A percentile compares a stretch with the other conserved stretches of the same genome.
These are phyloP conservation scores for Basidioascus undulatus DNA, from an alignment of 768 basidiomycete species.

Conservation along the genomic window DNA sequence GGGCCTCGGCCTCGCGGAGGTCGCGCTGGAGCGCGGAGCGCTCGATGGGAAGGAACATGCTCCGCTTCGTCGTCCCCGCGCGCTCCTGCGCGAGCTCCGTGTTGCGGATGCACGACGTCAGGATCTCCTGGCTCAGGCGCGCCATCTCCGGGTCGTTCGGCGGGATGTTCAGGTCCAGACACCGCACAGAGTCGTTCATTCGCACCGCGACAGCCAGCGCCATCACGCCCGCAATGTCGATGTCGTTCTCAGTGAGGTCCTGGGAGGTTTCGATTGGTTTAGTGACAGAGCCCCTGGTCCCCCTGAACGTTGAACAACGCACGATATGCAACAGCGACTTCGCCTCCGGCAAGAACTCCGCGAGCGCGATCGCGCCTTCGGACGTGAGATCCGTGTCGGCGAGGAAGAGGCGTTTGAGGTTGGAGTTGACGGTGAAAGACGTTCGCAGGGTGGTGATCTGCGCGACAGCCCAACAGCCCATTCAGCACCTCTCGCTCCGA, in stretches of 20 bases:
- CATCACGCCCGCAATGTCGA: constrained; percentile 80
- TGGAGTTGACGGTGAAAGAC: constrained; percentile 73
- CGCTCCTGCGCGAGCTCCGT: constrained; percentile 44
- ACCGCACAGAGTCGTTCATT: constrained; percentile 58
- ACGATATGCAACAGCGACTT: constrained; percentile 73
- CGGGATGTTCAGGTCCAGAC: constrained; percentile 79
- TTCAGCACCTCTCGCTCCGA: too few relatives aligned
- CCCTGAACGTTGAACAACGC: constrained; percentile 15
- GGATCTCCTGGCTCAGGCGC: constrained; percentile 63
- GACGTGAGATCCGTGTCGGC: constrained; percentile 58
- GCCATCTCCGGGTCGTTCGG: constrained; percentile 18
- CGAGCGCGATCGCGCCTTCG: constrained; percentile 73
- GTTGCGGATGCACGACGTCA: constrained; percentile 75
- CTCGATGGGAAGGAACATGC: constrained; percentile 22
- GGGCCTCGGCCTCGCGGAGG: constrained; percentile 19
- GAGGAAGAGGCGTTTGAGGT: constrained; percentile 77
- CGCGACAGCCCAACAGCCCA: too few relatives aligned
- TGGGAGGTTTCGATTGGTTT: not conserved
- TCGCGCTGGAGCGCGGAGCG: constrained; percentile 18
- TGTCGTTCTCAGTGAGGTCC: constrained; percentile 40
- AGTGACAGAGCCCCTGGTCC: too few relatives aligned
- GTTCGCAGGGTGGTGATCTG: constrained; percentile 46
- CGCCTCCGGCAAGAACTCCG: constrained; percentile 86
- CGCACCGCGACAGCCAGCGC: constrained; percentile 70
- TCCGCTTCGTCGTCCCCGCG: constrained; percentile 19